A percentile compares a stretch with the other conserved stretches of the same genome.
Conservation (phyloP, 2,329 filamentous ascomycete genomes). For the Lecanicillium sp. region DNA sequence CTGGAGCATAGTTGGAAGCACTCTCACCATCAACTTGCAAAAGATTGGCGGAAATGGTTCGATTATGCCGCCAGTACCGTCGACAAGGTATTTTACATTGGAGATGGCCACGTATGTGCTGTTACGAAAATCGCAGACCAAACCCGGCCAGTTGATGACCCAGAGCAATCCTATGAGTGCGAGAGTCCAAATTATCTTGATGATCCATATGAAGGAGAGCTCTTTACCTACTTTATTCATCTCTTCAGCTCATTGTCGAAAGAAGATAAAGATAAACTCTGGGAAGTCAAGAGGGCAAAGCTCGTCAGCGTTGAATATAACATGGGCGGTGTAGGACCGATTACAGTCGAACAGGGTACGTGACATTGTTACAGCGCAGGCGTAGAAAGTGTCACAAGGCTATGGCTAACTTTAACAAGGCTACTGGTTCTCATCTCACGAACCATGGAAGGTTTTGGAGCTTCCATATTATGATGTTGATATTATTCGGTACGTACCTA, state of each 20-base stretch:
- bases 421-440: conserved; percentile 32
- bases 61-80: conserved; percentile 29
- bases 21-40: conserved; percentile 20
- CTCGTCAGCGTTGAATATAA: conserved; percentile 27
- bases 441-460: conserved; percentile 33
- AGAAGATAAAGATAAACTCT: conserved; percentile 25
- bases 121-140: conserved; percentile 28
- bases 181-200: conserved; percentile 25
- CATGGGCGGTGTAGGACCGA: conserved; percentile 25
- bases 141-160: conserved; percentile 18
- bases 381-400: too few relatives aligned
- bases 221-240: conserved; percentile 31
- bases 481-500: conserved; percentile 22
- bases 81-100: conserved; percentile 27
- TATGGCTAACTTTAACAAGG: conserved; percentile 13
- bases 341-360: conserved; percentile 30
- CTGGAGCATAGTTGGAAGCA: conserved; percentile 20
- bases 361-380: too few relatives aligned
- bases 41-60: conserved; percentile 29
- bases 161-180: conserved; percentile 25
- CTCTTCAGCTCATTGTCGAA: conserved; percentile 25
- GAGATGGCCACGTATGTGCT: conserved; percentile 29
- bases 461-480: conserved; percentile 33
- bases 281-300: conserved; percentile 29
- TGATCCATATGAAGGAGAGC: conserved; percentile 34